Evolutionary conservation across 2,329 filamentous ascomycete genomes (phyloP), one percentile per base, ranked within the genome.

Genomic region (Escovopsis sp.): DNA sequence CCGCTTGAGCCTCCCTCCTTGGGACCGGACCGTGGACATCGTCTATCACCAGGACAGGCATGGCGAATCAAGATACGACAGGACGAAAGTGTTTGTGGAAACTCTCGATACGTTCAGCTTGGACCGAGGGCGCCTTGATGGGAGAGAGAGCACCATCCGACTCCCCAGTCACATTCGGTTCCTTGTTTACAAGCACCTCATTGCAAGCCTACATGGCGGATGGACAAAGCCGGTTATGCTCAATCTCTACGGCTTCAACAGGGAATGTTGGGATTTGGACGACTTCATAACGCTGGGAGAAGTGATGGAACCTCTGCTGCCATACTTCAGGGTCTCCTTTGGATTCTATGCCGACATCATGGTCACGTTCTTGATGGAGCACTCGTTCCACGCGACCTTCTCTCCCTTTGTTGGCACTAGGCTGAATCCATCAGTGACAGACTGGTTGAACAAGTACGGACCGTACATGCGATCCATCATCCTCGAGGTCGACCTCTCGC

Each of bases 401-500:
- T 63, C 63, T 0, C 63, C 65, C 1, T 64, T 58, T 37, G 56
- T 62, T 4, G 55, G 53, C 2, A 47, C 48, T 0, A 43, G 43
- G 6, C 48, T 61, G 1, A 60, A 57, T 32, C 62, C 62, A 0
- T 53, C 64, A 0, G 60, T 59, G 1, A 60, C 57, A 0, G 43
- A 47, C 4, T 66, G 59, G 57, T 47, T 64, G 26, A 54, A 56
- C 28, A 49, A 42, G 7, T 66, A 66, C 39, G 58, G 56, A 1
- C 41, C 49, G 2, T 59, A 61, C 32, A 61, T 67, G 49, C 56
- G 50, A 12, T 53, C 55, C 26, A 48, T 69, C 19, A 55, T 56
- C 2, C 39, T 69, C 9, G 66, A 69, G 45, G 28, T 69, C 2
- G 66, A 68, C 45, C 52, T 66, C 49, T 59, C 64, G 1, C 57